Percentiles rank a stretch among this genome's conserved stretches.
Conservation (phyloP, 2,329 filamentous ascomycete genomes). For the Colletotrichum orbiculare region DNA sequence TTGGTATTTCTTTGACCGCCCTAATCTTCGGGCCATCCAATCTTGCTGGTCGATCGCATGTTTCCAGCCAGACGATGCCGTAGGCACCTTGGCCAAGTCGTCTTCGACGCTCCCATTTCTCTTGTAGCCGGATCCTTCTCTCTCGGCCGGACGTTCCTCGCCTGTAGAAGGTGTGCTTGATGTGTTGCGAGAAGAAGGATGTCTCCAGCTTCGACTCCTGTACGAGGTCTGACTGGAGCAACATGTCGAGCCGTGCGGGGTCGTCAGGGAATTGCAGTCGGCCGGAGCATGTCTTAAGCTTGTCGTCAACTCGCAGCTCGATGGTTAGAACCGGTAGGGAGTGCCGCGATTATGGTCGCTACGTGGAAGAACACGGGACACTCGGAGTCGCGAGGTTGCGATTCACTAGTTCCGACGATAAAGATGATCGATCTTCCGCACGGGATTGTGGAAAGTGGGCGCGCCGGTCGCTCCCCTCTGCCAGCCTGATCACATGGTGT, state of each 20-base stretch:
- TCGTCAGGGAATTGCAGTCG: not conserved
- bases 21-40: not conserved
- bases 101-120: not conserved
- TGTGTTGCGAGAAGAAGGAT: not conserved
- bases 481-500: conserved; percentile 1
- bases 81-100: not conserved
- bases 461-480: not conserved
- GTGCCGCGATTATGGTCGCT: no score
- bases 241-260: not conserved
- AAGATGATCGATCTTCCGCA: no score
- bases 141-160: not conserved
- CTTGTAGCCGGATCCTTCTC: not conserved
- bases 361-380: no score
- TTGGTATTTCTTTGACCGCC: conserved; percentile 11
- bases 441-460: no score
- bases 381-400: no score
- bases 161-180: not conserved
- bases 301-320: not conserved
- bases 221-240: not conserved
- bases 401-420: no score
- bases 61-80: conserved; percentile 8
- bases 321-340: no score
- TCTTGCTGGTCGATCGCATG: not conserved
- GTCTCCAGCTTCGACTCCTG: conserved; percentile 6
- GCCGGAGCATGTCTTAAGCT: not conserved